Conservation (phyloP, 495 filamentous ascomycete species). For the Trichoderma gamsii region DNA sequence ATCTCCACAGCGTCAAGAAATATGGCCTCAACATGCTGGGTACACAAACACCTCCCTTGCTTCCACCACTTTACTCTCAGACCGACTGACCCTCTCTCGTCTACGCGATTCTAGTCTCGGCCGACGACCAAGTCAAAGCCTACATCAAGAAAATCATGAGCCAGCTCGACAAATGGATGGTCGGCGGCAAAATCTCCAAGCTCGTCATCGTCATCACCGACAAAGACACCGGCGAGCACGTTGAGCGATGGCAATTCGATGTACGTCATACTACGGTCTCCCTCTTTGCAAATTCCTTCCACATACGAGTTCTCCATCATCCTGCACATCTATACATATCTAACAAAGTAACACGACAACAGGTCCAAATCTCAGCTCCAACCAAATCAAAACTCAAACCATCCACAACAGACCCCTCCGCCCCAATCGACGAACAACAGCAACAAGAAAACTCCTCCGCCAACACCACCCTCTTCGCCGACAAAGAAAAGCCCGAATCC, state of each 20-base stretch:
- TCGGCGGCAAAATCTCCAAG: slow-evolving; percentile 90
- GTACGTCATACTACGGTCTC: slow-evolving; percentile 44
- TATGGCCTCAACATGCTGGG: slow-evolving; percentile 98
- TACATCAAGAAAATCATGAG: slow-evolving; percentile 99
- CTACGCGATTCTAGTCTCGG: slow-evolving; percentile 54
- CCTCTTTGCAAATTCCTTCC: too few species aligned
- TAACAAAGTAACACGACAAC: neutral
- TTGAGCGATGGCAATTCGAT: slow-evolving; percentile 98
- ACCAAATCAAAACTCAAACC: slow-evolving; percentile 40
- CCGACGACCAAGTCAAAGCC: slow-evolving; percentile 95
- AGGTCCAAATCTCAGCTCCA: slow-evolving; percentile 68
- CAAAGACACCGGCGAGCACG: slow-evolving; percentile 92
- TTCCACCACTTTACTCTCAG: neutral
- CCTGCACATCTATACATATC: neutral
- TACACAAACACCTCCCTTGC: slow-evolving; percentile 27
- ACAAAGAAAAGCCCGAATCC: slow-evolving; percentile 70
- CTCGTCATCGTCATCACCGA: slow-evolving; percentile 91
- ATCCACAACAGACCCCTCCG: neutral
- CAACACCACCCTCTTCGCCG: slow-evolving; percentile 29
- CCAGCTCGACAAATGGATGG: slow-evolving; percentile 93
- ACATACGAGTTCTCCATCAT: too few species aligned
- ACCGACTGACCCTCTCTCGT: neutral
- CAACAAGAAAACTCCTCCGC: slow-evolving; percentile 24
- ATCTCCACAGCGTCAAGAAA: slow-evolving; percentile 71
- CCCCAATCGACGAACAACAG: neutral